phyloP scores from a whole-genome alignment of 495 filamentous ascomycete species.

The Haplographium delicatum region DNA sequence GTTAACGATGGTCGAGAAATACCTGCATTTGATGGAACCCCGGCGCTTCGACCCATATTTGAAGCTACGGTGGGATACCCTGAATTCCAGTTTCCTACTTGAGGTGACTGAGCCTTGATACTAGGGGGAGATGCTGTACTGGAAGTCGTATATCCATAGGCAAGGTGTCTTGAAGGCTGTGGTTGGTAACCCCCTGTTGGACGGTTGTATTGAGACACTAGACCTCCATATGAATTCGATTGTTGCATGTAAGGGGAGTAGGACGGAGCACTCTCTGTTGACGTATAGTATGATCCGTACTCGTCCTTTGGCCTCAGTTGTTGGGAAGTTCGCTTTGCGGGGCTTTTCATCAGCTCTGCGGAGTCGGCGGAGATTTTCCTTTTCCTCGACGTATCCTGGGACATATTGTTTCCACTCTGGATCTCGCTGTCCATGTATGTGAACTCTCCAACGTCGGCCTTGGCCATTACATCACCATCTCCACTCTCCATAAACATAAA shows the following conservation, averaged over 20 bases:
- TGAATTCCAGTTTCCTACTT: slow-evolving; percentile 36
- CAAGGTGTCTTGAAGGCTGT: slow-evolving; percentile 34
- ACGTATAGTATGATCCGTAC: slow-evolving; percentile 28
- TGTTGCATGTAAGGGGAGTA: slow-evolving; percentile 34
- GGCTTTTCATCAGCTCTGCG: slow-evolving; percentile 26
- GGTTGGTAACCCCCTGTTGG: slow-evolving; percentile 31
- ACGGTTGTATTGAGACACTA: slow-evolving; percentile 34
- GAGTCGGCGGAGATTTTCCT: slow-evolving; percentile 37
- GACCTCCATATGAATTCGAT: slow-evolving; percentile 24
- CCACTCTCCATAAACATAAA: slow-evolving; percentile 65
- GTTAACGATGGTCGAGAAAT: slow-evolving; percentile 34
- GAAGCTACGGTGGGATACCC: slow-evolving; percentile 35
- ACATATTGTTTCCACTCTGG: slow-evolving; percentile 31
- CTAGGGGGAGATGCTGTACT: slow-evolving; percentile 32
- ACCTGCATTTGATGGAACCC: slow-evolving; percentile 32
- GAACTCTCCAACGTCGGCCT: slow-evolving; percentile 69
- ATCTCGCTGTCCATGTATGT: slow-evolving; percentile 54
- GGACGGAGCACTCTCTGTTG: slow-evolving; percentile 16
- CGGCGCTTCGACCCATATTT: slow-evolving; percentile 36
- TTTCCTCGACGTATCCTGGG: slow-evolving; percentile 36
- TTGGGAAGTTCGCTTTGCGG: slow-evolving; percentile 29
- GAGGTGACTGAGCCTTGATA: slow-evolving; percentile 42
- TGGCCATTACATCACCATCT: slow-evolving; percentile 53
- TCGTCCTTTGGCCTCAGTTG: slow-evolving; percentile 35
- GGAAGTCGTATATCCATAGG: slow-evolving; percentile 37